Evolutionary conservation across 306 rosid species (phyloP).

Genomic region (Ziziphus jujuba): DNA sequence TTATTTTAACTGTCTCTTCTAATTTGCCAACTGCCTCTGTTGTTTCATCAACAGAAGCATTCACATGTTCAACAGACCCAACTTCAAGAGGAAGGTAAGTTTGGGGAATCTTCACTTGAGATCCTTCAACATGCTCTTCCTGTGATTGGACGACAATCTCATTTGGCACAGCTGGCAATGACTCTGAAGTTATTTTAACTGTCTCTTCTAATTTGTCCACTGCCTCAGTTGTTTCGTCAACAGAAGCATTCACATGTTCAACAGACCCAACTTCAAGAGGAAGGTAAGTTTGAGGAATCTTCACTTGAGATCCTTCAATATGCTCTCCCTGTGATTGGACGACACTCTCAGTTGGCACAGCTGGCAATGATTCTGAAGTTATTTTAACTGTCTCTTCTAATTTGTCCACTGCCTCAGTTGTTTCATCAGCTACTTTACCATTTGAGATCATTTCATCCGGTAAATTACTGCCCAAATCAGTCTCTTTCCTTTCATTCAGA

Average conservation of each 20-base stretch:
- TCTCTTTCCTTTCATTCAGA: slow-evolving; percentile 29
- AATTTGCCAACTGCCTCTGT: slow-evolving; percentile 24
- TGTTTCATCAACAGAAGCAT: slow-evolving; percentile 27
- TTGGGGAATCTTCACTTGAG: slow-evolving; percentile 32
- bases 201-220: slow-evolving; percentile 34
- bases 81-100: slow-evolving; percentile 31
- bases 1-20: slow-evolving; percentile 30
- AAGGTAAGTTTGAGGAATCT: slow-evolving; percentile 28
- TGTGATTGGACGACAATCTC: slow-evolving; percentile 31
- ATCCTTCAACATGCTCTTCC: slow-evolving; percentile 29
- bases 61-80: slow-evolving; percentile 32
- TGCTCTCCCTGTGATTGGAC: slow-evolving; percentile 33
- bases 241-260: slow-evolving; percentile 22
- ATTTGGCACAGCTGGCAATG: slow-evolving; percentile 23
- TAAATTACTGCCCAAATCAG: slow-evolving; percentile 18
- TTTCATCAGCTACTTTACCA: slow-evolving; percentile 35
- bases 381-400: slow-evolving; percentile 31
- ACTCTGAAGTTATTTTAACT: slow-evolving; percentile 30
- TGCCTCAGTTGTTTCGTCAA: slow-evolving; percentile 29
- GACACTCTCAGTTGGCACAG: slow-evolving; percentile 27
- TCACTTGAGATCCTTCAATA: slow-evolving; percentile 27
- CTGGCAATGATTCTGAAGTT: slow-evolving; percentile 33
- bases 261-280: slow-evolving; percentile 34
- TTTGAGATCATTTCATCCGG: slow-evolving; percentile 23
- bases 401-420: slow-evolving; percentile 24